phyloP scores from a whole-genome alignment of 352 stramenopile genomes.

The Phytopythium mirpurense region DNA sequence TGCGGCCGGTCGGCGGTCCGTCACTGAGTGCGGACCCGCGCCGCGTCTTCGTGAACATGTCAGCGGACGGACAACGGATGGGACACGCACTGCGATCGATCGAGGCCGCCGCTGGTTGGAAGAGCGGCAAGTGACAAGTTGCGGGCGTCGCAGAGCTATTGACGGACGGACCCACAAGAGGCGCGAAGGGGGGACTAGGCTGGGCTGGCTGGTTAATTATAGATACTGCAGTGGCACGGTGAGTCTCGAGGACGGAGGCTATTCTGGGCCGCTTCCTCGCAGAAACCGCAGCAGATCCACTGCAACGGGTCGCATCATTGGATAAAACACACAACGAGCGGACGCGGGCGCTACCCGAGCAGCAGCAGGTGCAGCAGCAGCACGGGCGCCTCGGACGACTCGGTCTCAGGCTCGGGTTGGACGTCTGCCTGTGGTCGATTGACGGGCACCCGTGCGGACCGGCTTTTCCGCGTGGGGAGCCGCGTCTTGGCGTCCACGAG shows the following conservation, averaged over 20 bases:
- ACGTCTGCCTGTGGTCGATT: background rate
- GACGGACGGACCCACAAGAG: too few relatives aligned
- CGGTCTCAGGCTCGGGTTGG: background rate
- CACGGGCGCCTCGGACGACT: background rate
- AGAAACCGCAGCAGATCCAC: background rate
- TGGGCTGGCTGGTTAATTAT: too few relatives aligned
- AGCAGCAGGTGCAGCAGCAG: conserved; percentile 9
- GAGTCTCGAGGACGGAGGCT: too few relatives aligned
- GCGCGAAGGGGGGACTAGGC: too few relatives aligned
- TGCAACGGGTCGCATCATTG: too few relatives aligned
- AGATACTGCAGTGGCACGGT: too few relatives aligned
- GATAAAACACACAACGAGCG: too few relatives aligned
- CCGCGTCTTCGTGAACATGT: conserved; percentile 3
- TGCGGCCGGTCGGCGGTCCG: background rate
- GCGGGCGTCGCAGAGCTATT: too few relatives aligned
- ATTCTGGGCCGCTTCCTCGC: background rate
- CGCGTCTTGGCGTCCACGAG: conserved; percentile 12
- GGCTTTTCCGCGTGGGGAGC: conserved; percentile 2
- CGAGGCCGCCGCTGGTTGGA: background rate
- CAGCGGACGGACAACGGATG: too few relatives aligned
- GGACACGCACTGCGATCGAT: too few relatives aligned
- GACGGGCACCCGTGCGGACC: background rate
- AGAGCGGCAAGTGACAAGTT: background rate
- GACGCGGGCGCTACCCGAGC: conserved; percentile 2
- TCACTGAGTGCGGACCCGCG: background rate